phyloP scores from a whole-genome alignment of 352 stramenopile genomes.

The Thalassiosira hispida region DNA sequence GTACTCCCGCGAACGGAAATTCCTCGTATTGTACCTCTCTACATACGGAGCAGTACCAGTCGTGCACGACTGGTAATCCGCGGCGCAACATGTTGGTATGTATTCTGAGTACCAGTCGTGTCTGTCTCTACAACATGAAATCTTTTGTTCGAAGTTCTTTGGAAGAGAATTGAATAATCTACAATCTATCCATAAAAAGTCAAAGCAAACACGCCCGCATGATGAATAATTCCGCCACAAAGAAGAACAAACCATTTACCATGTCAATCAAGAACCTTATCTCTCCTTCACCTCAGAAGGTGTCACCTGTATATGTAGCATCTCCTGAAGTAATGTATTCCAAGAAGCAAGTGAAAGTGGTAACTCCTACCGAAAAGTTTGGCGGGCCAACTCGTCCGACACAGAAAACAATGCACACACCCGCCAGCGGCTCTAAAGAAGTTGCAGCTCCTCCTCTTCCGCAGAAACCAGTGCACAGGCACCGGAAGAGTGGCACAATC shows the following conservation, averaged over 20 bases:
- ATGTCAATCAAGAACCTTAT: slow-evolving; percentile 15
- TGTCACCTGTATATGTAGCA: slow-evolving; percentile 5
- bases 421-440: slow-evolving; percentile 4
- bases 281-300: not conserved
- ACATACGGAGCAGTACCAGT: not conserved
- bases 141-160: not conserved
- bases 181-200: not conserved
- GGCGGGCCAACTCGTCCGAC: no score
- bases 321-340: not conserved
- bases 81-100: no score
- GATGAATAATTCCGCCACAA: not conserved
- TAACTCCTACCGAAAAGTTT: not conserved
- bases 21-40: not conserved
- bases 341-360: not conserved
- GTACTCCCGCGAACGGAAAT: no score
- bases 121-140: no score
- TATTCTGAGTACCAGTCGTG: no score
- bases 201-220: not conserved
- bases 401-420: slow-evolving; percentile 8
- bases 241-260: not conserved
- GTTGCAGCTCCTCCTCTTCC: not conserved
- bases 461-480: slow-evolving; percentile 5
- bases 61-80: not conserved
- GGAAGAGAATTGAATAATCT: not conserved
- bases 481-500: not conserved